Conservation (phyloP, 345 rosid species). For the Hypericum perforatum region DNA sequence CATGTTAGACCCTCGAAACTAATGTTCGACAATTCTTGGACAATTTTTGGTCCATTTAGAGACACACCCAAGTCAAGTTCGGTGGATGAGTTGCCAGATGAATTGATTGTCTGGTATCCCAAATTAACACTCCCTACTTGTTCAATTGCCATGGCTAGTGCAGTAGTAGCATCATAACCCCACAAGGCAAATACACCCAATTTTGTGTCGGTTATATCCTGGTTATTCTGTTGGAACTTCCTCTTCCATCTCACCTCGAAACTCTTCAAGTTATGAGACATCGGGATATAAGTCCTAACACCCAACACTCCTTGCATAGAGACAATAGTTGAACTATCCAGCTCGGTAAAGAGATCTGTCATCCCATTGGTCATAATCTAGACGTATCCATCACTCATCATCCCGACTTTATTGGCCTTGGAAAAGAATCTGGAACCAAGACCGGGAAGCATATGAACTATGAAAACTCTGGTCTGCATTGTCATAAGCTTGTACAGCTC, state of each 20-base stretch:
- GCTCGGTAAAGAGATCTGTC: slow-evolving; percentile 3
- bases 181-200: slow-evolving; percentile 16
- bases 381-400: not conserved
- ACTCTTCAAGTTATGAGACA: slow-evolving; percentile 7
- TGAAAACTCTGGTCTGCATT: slow-evolving; percentile 3
- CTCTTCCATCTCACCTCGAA: slow-evolving; percentile 24
- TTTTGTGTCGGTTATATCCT: slow-evolving; percentile 1
- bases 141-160: slow-evolving; percentile 35
- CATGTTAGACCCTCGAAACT: slow-evolving; percentile 30
- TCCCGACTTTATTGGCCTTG: not conserved
- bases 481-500: slow-evolving; percentile 3
- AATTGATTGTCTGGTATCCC: slow-evolving; percentile 5
- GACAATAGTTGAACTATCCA: slow-evolving; percentile 4
- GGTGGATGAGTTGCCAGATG: not conserved
- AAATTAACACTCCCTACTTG: slow-evolving; percentile 2
- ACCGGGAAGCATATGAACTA: not conserved
- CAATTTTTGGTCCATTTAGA: slow-evolving; percentile 19
- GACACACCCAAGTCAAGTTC: slow-evolving; percentile 17
- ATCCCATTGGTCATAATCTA: slow-evolving; percentile 18
- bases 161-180: slow-evolving; percentile 36
- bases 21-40: slow-evolving; percentile 5
- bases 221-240: slow-evolving; percentile 16
- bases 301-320: slow-evolving; percentile 40
- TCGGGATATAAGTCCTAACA: slow-evolving; percentile 16
- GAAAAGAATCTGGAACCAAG: not conserved